These are phyloP conservation scores for Exophiala oligosperma DNA, from an alignment of 2,329 filamentous ascomycete species.

Conservation along the genomic window DNA sequence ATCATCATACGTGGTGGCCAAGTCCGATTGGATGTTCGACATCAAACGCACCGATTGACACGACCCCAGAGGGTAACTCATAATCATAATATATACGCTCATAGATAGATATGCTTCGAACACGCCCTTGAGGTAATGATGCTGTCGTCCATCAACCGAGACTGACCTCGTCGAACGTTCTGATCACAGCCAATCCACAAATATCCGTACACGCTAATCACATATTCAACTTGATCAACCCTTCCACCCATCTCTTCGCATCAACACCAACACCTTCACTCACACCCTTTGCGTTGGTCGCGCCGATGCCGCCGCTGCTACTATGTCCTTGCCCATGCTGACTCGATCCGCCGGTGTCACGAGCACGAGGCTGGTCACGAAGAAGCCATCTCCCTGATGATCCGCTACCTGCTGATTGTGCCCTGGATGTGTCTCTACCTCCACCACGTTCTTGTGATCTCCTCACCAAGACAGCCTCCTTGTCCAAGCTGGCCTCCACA, in stretches of 20 bases:
- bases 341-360: slow-evolving; percentile 34
- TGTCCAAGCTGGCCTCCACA: slow-evolving; percentile 11
- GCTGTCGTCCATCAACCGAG: too few species aligned
- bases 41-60: too few species aligned
- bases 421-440: too few species aligned
- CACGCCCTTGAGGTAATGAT: too few species aligned
- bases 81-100: too few species aligned
- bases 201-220: slow-evolving; percentile 19
- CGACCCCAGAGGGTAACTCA: too few species aligned
- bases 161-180: too few species aligned
- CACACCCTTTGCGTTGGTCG: slow-evolving; percentile 23
- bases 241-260: slow-evolving; percentile 48
- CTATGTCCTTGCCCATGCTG: not conserved
- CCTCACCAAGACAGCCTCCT: slow-evolving; percentile 49
- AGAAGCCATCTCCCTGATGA: slow-evolving; percentile 31
- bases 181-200: too few species aligned
- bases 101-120: too few species aligned
- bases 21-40: too few species aligned
- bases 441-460: slow-evolving; percentile 38
- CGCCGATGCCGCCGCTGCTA: not conserved
- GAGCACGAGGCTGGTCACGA: slow-evolving; percentile 24
- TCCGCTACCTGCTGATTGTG: slow-evolving; percentile 27
- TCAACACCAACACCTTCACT: slow-evolving; percentile 48
- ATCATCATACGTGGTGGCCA: too few species aligned
- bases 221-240: slow-evolving; percentile 45